Conservation (phyloP, 148 eudicot species). For the Polygonum aviculare region DNA sequence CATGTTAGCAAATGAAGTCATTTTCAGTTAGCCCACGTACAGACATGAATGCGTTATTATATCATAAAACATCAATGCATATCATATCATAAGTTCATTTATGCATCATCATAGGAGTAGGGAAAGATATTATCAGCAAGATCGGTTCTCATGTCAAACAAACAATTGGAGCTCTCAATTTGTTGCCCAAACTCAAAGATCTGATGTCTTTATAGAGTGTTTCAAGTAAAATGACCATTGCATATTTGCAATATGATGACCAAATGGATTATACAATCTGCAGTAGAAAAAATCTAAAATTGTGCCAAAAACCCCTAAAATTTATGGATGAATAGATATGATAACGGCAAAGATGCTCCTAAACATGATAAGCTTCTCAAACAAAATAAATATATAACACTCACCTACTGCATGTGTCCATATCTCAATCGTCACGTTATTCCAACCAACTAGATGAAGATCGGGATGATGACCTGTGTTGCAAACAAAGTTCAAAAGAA, state of each 20-base stretch:
- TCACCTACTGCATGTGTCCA: constrained; percentile 93
- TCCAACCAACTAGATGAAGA: constrained; percentile 93
- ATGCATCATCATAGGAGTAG: too few species aligned
- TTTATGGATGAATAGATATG: background rate
- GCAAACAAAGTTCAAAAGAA: background rate
- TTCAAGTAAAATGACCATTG: background rate
- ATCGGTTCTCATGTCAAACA: background rate
- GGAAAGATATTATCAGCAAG: background rate
- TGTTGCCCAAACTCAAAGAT: background rate
- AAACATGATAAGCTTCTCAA: background rate
- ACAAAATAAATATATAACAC: constrained; percentile 11
- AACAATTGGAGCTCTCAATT: background rate
- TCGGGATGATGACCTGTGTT: constrained; percentile 97
- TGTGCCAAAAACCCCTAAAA: background rate
- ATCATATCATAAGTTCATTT: too few species aligned
- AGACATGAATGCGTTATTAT: too few species aligned
- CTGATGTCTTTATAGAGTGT: background rate
- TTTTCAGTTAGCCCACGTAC: too few species aligned
- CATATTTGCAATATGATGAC: background rate
- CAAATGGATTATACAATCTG: too few species aligned
- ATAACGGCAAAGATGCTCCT: background rate
- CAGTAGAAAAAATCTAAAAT: background rate
- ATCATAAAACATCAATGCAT: too few species aligned
- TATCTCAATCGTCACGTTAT: constrained; percentile 71
- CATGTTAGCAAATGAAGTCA: too few species aligned